Base-by-base conservation (phyloP, 2,329 filamentous ascomycete genomes). In the Beauveria asiatica region DNA sequence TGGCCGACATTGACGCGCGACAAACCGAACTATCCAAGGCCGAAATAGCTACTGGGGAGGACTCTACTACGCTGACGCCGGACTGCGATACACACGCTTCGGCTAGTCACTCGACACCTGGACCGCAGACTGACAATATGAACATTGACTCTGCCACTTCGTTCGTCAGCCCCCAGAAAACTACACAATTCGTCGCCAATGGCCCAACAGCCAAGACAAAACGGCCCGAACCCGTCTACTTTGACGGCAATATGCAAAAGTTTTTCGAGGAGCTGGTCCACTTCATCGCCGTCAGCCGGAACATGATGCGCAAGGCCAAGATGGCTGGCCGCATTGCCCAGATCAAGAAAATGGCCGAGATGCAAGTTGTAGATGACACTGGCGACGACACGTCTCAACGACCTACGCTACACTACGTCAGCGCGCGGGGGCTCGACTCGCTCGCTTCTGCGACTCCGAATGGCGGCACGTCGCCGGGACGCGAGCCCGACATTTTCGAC, bases 271-370 rank as follows among this genome's bases (percentile, higher is more conserved):
- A 87, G 59, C 76, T 96, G 54, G 92, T 96, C 60, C 87, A 90
- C 63, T 88, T 89, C 60, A 86, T 97, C 41, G 90, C 89, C 5
- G 83, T 84, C 1, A 89, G 88, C 54, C 81, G 92, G 61, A 96
- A 96, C 73, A 79, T 90, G 65, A 86, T 97, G 72, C 86, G 92
- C 53, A 95, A 93, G 73, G 90, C 88, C 57, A 94, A 90, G 74
- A 90, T 91, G 87, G 88, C 89, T 57, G 86, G 86, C 59, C 87
- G 86, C 69, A 85, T 90, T 61, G 86, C 83, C 2, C 80, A 85
- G 65, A 86, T 87, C 68, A 83, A 81, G 67, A 78, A 78, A 49
- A 70, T 85, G 62, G 83, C 81, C 2, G 81, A 85, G 67, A 75
- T 84, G 58, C 84, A 87, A 59, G 78, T 83, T 59, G 77, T 80